Evolutionary conservation across 352 stramenopile genomes (phyloP).

Genomic region (Globisporangium cederbergense): DNA sequence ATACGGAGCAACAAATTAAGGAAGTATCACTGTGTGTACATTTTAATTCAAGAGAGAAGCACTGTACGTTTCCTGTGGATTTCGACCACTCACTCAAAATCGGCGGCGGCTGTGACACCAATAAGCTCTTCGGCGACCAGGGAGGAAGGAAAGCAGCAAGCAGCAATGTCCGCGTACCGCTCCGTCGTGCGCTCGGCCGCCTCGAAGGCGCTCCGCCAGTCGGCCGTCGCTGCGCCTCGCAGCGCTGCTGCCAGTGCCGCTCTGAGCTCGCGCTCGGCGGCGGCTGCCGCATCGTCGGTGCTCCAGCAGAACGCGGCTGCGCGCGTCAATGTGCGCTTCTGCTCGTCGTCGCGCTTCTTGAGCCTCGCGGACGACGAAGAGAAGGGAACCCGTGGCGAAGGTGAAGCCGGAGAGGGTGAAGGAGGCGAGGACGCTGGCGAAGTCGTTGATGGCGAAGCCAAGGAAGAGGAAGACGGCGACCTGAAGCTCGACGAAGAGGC

Average conservation of each 20-base stretch:
- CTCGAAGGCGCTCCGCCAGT: slow-evolving; percentile 14
- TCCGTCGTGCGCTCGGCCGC: slow-evolving; percentile 21
- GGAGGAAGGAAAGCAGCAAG: slow-evolving; percentile 6
- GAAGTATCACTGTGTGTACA: neutral
- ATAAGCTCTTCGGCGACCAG: neutral
- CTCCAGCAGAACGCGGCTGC: neutral
- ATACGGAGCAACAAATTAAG: neutral
- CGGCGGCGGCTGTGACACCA: neutral
- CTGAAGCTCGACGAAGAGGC: slow-evolving; percentile 53
- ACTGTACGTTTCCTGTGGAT: neutral
- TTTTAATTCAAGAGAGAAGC: too few relatives aligned
- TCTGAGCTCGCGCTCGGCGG: slow-evolving; percentile 6
- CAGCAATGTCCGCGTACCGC: slow-evolving; percentile 27
- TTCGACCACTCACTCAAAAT: neutral
- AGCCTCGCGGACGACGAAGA: slow-evolving; percentile 63
- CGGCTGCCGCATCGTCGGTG: slow-evolving; percentile 3
- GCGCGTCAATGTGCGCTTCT: slow-evolving; percentile 21
- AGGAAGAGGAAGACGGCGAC: slow-evolving; percentile 58
- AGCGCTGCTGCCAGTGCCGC: neutral
- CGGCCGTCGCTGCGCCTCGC: slow-evolving; percentile 5
- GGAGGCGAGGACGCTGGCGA: slow-evolving; percentile 17
- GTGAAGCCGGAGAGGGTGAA: slow-evolving; percentile 20
- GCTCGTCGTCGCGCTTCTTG: slow-evolving; percentile 72
- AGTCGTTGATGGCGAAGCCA: slow-evolving; percentile 24
- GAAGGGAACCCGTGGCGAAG: slow-evolving; percentile 17